A percentile compares a stretch with the other conserved stretches of the same genome.
Evolutionary conservation across 2,329 filamentous ascomycete species (phyloP).

Genomic region (Elsinoe necatrix): DNA sequence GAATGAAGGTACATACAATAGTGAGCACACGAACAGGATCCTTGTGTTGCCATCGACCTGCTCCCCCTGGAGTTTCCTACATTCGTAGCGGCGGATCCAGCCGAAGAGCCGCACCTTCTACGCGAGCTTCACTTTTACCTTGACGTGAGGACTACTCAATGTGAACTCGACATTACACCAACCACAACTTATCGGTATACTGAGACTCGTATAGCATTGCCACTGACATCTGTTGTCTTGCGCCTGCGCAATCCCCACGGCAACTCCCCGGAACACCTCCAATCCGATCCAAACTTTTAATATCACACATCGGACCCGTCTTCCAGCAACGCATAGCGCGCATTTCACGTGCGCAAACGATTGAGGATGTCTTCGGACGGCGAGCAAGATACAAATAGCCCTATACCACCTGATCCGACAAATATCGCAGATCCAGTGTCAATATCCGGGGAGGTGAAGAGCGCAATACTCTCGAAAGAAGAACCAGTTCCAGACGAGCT

Average conservation of each 20-base stretch:
- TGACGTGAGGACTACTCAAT: neutral
- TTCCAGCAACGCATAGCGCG: neutral
- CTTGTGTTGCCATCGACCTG: neutral
- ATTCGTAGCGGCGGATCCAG: neutral
- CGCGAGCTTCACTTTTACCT: neutral
- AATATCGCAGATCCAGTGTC: slow-evolving; percentile 26
- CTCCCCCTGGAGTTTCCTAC: neutral
- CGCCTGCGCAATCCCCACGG: too few relatives aligned
- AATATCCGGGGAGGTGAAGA: slow-evolving; percentile 23
- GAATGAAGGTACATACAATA: neutral
- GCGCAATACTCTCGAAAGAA: slow-evolving; percentile 25
- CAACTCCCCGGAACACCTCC: too few relatives aligned
- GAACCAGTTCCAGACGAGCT: slow-evolving; percentile 19
- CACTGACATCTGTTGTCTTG: too few relatives aligned
- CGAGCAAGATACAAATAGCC: slow-evolving; percentile 27
- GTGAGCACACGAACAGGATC: neutral
- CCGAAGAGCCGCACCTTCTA: slow-evolving; percentile 9
- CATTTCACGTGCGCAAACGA: neutral
- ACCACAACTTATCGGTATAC: too few relatives aligned
- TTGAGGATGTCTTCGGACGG: slow-evolving; percentile 32
- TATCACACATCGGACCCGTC: too few relatives aligned
- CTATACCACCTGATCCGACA: slow-evolving; percentile 22
- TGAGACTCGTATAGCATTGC: too few relatives aligned
- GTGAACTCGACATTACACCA: neutral
- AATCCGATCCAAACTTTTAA: too few relatives aligned